Evolutionary conservation across 495 filamentous ascomycete genomes (phyloP).

Genomic region (Neurospora sp.): DNA sequence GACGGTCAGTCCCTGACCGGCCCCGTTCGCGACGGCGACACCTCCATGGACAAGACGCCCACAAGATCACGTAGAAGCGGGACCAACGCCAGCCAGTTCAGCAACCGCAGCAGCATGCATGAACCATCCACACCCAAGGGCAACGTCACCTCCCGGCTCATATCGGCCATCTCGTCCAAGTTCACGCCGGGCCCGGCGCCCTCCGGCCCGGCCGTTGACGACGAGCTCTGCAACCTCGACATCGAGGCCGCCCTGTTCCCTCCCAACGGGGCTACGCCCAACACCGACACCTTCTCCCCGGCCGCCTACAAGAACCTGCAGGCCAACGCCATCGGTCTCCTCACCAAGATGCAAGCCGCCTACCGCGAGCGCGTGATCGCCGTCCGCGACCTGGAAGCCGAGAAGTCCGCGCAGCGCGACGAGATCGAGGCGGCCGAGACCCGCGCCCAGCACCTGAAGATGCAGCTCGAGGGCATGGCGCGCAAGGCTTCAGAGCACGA

Average conservation of each 20-base stretch:
- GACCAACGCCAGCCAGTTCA: conserved; percentile 1
- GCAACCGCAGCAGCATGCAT: neutral
- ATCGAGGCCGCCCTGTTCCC: conserved; percentile 51
- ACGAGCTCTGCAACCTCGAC: conserved; percentile 57
- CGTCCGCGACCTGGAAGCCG: conserved; percentile 48
- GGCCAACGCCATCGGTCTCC: conserved; percentile 53
- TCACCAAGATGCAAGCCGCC: conserved; percentile 56
- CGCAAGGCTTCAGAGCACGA: conserved; percentile 57
- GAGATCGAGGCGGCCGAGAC: conserved; percentile 69
- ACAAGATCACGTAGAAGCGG: conserved; percentile 15
- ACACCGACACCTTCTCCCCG: conserved; percentile 47
- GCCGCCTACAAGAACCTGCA: conserved; percentile 62
- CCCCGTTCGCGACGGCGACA: neutral
- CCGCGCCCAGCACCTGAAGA: conserved; percentile 52
- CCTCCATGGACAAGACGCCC: conserved; percentile 22
- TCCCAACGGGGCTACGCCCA: neutral
- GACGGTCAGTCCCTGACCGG: neutral
- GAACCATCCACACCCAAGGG: conserved; percentile 25
- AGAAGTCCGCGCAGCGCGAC: conserved; percentile 55
- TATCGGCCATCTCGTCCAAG: conserved; percentile 32
- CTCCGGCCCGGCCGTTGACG: conserved; percentile 23
- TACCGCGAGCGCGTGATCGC: conserved; percentile 54
- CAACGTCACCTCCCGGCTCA: conserved; percentile 29
- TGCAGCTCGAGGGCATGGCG: conserved; percentile 69
- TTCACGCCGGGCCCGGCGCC: conserved; percentile 21